phyloP scores from a whole-genome alignment of 2,329 filamentous ascomycete genomes.

The Penicillium sp. region DNA sequence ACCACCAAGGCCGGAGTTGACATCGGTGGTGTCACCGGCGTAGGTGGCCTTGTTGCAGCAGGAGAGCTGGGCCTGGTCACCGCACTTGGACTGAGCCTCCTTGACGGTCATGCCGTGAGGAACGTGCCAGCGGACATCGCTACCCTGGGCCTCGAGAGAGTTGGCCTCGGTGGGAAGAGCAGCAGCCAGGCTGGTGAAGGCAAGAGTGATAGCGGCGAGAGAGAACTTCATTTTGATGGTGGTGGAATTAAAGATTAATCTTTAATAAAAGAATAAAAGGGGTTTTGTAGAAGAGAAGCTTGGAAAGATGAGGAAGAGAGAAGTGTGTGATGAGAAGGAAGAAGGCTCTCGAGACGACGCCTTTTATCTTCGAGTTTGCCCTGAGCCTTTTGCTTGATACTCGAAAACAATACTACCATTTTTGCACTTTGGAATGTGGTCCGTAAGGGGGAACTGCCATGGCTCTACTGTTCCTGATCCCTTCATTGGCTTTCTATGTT shows the following conservation, averaged over 20 bases:
- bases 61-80: constrained; percentile 35
- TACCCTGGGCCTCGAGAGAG: not conserved
- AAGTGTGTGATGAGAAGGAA: constrained; percentile 6
- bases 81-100: constrained; percentile 36
- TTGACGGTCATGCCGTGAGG: constrained; percentile 28
- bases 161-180: constrained; percentile 22
- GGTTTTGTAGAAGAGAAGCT: constrained; percentile 6
- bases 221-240: constrained; percentile 38
- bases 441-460: constrained; percentile 15
- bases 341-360: constrained; percentile 2
- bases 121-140: constrained; percentile 14
- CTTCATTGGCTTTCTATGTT: constrained; percentile 9
- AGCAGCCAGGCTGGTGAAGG: constrained; percentile 29
- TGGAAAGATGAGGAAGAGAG: constrained; percentile 9
- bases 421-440: constrained; percentile 16
- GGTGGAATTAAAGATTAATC: constrained; percentile 19
- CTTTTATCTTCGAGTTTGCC: constrained; percentile 19
- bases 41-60: constrained; percentile 39
- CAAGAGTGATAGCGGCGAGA: constrained; percentile 27
- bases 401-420: constrained; percentile 13
- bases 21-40: constrained; percentile 30
- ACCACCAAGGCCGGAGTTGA: constrained; percentile 26
- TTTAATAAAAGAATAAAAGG: constrained; percentile 10
- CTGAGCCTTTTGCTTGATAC: not conserved
- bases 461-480: not conserved